Conservation (phyloP, 257 asterid genomes). For the Primulina eburnea region DNA sequence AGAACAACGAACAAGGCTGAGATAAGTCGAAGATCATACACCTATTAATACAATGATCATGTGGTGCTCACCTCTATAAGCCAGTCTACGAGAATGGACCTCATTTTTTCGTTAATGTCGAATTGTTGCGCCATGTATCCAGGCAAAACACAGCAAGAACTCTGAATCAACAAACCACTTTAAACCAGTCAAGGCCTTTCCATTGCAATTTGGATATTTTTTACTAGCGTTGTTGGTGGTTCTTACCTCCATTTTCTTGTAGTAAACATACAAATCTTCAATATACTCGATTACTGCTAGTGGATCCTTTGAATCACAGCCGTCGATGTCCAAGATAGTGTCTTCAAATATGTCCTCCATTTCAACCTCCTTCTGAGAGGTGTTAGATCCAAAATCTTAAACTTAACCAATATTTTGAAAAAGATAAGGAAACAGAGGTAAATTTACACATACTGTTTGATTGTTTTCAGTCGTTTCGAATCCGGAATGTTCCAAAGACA, state of each 20-base stretch:
- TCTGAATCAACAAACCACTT: slow-evolving; percentile 35
- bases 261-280: slow-evolving; percentile 65
- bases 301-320: slow-evolving; percentile 59
- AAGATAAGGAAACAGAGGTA: background rate
- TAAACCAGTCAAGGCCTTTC: background rate
- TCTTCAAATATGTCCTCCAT: slow-evolving; percentile 92
- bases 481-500: slow-evolving; percentile 69
- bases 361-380: slow-evolving; percentile 62
- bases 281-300: slow-evolving; percentile 77
- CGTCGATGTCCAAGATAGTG: slow-evolving; percentile 62
- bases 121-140: slow-evolving; percentile 71
- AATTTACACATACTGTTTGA: slow-evolving; percentile 42
- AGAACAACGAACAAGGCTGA: background rate
- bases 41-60: background rate
- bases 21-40: background rate
- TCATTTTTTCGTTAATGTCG: slow-evolving; percentile 84
- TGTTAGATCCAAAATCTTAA: background rate
- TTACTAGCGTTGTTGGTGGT: background rate
- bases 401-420: background rate
- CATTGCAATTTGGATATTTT: background rate
- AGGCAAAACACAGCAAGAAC: slow-evolving; percentile 70
- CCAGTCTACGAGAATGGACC: slow-evolving; percentile 92
- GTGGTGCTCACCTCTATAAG: slow-evolving; percentile 60
- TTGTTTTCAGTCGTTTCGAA: slow-evolving; percentile 36
- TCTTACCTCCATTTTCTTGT: slow-evolving; percentile 76